Percentiles rank a stretch among this genome's conserved stretches.
These are phyloP conservation scores for Apostasia ramifera DNA, from an alignment of 106 monocot genomes.

Conservation along the genomic window DNA sequence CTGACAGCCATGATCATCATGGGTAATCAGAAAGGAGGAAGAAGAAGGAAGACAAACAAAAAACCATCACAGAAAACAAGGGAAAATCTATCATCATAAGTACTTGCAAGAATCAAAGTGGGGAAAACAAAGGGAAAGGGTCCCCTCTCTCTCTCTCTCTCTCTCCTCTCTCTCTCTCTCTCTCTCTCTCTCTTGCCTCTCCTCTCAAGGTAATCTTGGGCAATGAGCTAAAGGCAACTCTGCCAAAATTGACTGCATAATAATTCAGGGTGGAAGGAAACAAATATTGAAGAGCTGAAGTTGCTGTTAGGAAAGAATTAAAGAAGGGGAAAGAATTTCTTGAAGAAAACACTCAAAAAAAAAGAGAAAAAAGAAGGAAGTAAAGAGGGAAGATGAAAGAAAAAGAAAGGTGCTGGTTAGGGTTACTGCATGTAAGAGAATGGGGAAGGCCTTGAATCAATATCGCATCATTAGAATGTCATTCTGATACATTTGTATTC, in stretches of 20 bases:
- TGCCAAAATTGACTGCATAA: slow-evolving; percentile 2
- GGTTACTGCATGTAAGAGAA: neutral
- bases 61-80: too few relatives aligned
- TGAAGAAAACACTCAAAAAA: neutral
- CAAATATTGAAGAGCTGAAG: neutral
- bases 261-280: slow-evolving; percentile 1
- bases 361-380: neutral
- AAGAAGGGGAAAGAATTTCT: neutral
- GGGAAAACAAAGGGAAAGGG: neutral
- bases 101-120: slow-evolving; percentile 2
- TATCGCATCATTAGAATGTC: neutral
- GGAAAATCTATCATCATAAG: slow-evolving; percentile 10
- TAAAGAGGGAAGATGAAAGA: neutral
- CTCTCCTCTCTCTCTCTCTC: neutral
- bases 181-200: neutral
- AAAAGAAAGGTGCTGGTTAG: neutral
- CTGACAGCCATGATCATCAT: slow-evolving; percentile 90
- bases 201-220: neutral
- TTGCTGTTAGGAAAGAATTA: neutral
- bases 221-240: neutral
- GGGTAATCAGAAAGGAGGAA: slow-evolving; percentile 45
- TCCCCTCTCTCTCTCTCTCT: neutral
- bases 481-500: neutral
- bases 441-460: neutral
- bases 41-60: neutral